Evolutionary conservation across 306 rosid species (phyloP), one percentile per base, ranked within the genome.

Genomic region (Pterocarpus macrocarpus): DNA sequence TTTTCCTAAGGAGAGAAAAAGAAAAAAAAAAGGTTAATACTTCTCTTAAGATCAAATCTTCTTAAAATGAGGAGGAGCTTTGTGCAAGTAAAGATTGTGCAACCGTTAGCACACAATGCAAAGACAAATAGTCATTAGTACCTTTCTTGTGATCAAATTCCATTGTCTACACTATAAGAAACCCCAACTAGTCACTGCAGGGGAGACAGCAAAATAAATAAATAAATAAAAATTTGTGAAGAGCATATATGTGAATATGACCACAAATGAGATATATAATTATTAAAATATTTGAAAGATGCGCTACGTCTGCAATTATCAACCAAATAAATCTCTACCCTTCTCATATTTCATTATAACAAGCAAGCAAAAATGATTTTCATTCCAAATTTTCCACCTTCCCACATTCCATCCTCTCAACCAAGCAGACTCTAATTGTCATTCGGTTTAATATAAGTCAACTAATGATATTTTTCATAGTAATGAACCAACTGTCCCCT

Each of bases 151-250:
- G 44, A 77, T 47, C 69, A 50, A 41, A 35, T 71, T 76, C 82
- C 75, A 36, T 43, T 76, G 71, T 34, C 80, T 43, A 76, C 5
- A 77, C 73, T 58, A 50, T 57, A 71, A 73, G 47, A 77, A 85
- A 65, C 52, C 58, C 64, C 80, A 81, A 78, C 41, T 36, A 81
- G 61, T n/a, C 74, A 85, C 77, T 57, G 67, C 80, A 70, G 41
- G 41, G 66, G 50, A 81, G 35, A 28, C 38, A 63, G 44, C 36
- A 22, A 22, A 22, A 22, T 22, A 22, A 22, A 22, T 1, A 22
- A 22, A 22, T 22, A 22, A 22, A 22, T 3, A 53, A 57, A 32
- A 17, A 10, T 33, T 3, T 34, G 44, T 67, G 65, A 59, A 77
- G 77, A 65, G 57, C 76, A 28, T 16, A 30, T 0, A 43, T 8